Evolutionary conservation across 768 basidiomycete species (phyloP), one percentile per base, ranked within the genome.

Genomic region (Hygrocybe coccinea): DNA sequence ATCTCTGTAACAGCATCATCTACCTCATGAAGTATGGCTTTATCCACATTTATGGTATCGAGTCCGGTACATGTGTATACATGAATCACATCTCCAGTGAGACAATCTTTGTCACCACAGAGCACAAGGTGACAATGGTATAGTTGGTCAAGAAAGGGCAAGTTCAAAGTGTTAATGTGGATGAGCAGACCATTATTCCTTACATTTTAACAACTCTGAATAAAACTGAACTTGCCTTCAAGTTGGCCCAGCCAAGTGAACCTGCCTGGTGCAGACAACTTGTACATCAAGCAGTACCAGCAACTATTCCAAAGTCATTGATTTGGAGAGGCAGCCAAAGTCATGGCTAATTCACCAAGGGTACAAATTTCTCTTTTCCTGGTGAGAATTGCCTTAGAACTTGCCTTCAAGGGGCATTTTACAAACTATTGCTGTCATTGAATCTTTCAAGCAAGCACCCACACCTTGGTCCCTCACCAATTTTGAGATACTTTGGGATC

Each of bases 401-500:
- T 33, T 49, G 58, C 41, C 45, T 29, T 38, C 11, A 59, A 62
- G 92, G 88, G 95, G 97, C 6, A 95, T 99, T 62, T 78, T 99
- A 24, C 89, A 97, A 55, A 99, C n/a, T n/a, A n/a, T n/a, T n/a
- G n/a, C n/a, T n/a, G n/a, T n/a, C n/a, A n/a, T n/a, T n/a, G n/a
- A n/a, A 62, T 87, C 91, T 4, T 99, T 99, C 84, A 99, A 99
- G 77, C 78, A 84, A 59, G 91, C 95, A 1, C 95, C 95, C n/a
- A 81, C 89, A 1, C 86, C 88, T 41, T 82, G 87, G 89, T 33
- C 78, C 97, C 44, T 94, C 91, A 1, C 97, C 97, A 2, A 98
- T 99, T 62, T 78, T 99, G 19, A 95, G 97, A 64, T 98, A 99
- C 76, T 98, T 99, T 60, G 97, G 97, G 56, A 95, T 97, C 59